Evolutionary conservation across 2,329 filamentous ascomycete genomes (phyloP), one percentile per base, ranked within the genome.

Genomic region (Pestalotiopsis sp.): DNA sequence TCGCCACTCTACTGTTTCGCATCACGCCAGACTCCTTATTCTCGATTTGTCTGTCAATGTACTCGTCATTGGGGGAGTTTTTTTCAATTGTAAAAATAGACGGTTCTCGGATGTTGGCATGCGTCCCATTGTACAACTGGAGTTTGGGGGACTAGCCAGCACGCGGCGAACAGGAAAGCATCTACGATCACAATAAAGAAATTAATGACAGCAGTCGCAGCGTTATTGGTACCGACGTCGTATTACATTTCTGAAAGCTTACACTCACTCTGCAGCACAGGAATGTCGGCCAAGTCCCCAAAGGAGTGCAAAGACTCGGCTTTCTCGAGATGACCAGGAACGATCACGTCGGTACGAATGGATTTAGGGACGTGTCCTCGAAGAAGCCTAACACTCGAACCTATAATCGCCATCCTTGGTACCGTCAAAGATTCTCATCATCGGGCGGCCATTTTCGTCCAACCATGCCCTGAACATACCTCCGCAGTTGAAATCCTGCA

Each of bases 391-490:
- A 20, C 4, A 7, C 25, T 41, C 14, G 31, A 57, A 25, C 27
- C 23, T 20, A 52, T 64, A 59, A 27, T 23, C 39, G 2, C 36
- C 27, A 31, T 68, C 68, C 20, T 71, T 68, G 12, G 73, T 71
- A 68, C 87, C 84, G 64, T 85, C 81, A 82, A 89, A 92, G 1
- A 91, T 85, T 67, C 87, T 86, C 76, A 90, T 88, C 27, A 84
- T 82, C 20, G 85, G 82, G 68, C 82, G 81, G 0, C 90, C 91
- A 1, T 87, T 76, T 3, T 90, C 86, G 71, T 93, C 87, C 23
- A 92, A 82, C 87, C 92, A 95, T 0, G 93, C 93, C 23, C 94
- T 86, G 76, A 94, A 96, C 92, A 97, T 95, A 0, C 94, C 94
- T 4, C 91, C 92, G 73, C 92, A 96, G 77, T 97, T 97, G 77